These are phyloP conservation scores for Ricinus communis DNA, from an alignment of 345 rosid genomes.

Conservation along the genomic window DNA sequence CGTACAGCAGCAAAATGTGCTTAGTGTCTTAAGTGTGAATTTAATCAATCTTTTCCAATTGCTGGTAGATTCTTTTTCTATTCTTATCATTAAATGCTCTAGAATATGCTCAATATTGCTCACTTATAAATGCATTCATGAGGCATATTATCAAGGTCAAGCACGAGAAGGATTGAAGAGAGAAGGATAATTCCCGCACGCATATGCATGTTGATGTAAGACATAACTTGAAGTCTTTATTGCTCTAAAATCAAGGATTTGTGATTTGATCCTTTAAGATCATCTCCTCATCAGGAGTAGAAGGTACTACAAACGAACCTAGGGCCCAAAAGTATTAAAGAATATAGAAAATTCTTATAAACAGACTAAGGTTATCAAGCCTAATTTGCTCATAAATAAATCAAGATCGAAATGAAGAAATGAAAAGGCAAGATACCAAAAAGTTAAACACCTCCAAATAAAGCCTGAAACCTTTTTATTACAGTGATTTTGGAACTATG, in stretches of 20 bases:
- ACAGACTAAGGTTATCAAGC: too few species aligned
- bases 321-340: too few species aligned
- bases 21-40: not conserved
- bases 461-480: not conserved
- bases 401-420: not conserved
- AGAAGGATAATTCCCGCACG: too few species aligned
- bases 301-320: not conserved
- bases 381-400: not conserved
- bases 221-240: not conserved
- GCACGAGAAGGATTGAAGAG: not conserved
- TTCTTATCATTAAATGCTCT: not conserved
- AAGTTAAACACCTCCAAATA: not conserved
- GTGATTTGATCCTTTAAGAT: not conserved
- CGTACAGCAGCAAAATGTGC: not conserved
- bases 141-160: not conserved
- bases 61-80: not conserved
- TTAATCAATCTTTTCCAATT: not conserved
- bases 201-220: not conserved
- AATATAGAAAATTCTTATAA: not conserved
- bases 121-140: not conserved
- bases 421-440: not conserved
- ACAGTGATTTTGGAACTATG: too few species aligned
- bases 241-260: not conserved
- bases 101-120: not conserved
- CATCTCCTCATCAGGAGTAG: not conserved